Percentiles rank a stretch among this genome's conserved stretches.
Conservation (phyloP, 495 filamentous ascomycete species). For the Penicillium psychrofluorescens region DNA sequence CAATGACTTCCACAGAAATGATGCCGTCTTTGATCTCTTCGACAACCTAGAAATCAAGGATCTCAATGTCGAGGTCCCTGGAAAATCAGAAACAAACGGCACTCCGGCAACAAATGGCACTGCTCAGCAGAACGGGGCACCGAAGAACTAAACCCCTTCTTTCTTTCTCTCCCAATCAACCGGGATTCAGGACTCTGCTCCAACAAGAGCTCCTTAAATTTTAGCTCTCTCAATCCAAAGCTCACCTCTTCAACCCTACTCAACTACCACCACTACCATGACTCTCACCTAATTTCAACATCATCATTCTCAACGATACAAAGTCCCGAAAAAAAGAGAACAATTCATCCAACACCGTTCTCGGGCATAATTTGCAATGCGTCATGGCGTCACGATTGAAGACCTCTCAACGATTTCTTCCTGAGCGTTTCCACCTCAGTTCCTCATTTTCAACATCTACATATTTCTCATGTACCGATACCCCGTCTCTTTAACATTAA, state of each 20-base stretch:
- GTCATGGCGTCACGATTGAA: constrained; percentile 43
- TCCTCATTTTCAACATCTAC: constrained; percentile 36
- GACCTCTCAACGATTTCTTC: constrained; percentile 47
- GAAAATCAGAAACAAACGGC: constrained; percentile 14
- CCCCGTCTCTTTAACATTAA: constrained; percentile 33
- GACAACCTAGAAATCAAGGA: constrained; percentile 65
- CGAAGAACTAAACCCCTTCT: constrained; percentile 19
- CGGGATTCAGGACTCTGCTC: neutral
- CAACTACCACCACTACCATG: constrained; percentile 14
- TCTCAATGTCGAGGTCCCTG: constrained; percentile 41
- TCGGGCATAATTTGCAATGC: constrained; percentile 26
- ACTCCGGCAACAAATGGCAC: constrained; percentile 8
- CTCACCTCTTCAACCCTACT: constrained; percentile 5
- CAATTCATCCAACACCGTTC: constrained; percentile 20
- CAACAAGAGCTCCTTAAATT: too few species aligned
- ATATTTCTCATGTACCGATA: constrained; percentile 23
- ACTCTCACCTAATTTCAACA: constrained; percentile 37
- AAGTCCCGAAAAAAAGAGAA: constrained; percentile 13
- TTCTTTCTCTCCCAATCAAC: constrained; percentile 8
- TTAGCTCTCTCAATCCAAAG: neutral
- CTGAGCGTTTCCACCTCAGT: constrained; percentile 25
- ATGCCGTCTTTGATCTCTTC: constrained; percentile 77
- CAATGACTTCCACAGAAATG: constrained; percentile 84
- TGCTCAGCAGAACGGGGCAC: constrained; percentile 14
- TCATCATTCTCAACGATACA: constrained; percentile 36